Evolutionary conservation across 2,329 filamentous ascomycete species (phyloP).

Genomic region (Talaromyces atroroseus): DNA sequence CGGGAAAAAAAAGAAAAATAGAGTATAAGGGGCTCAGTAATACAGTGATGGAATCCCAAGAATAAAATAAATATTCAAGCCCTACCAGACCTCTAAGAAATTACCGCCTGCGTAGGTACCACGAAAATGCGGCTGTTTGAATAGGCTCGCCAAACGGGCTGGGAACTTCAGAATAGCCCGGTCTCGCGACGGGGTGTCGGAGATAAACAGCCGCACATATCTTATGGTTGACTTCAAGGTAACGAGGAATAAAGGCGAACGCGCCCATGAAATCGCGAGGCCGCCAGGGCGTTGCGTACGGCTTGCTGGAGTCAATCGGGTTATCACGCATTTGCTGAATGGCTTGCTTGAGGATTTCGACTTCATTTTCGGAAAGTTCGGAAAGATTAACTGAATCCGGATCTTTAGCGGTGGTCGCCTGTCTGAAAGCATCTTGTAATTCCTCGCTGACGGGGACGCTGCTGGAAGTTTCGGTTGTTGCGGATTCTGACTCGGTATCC

Average conservation of each 20-base stretch:
- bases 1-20: conserved; percentile 15
- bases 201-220: conserved; percentile 94
- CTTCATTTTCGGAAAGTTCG: conserved; percentile 45
- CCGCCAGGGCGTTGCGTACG: conserved; percentile 86
- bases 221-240: conserved; percentile 96
- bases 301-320: conserved; percentile 68
- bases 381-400: conserved; percentile 33
- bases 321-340: conserved; percentile 66
- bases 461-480: conserved; percentile 16
- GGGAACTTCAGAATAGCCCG: conserved; percentile 74
- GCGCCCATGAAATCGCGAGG: conserved; percentile 81
- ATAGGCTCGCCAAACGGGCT: conserved; percentile 68
- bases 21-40: conserved; percentile 35
- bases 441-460: conserved; percentile 19
- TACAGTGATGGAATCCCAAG: conserved; percentile 23
- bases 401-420: conserved; percentile 22
- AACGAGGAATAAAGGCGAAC: conserved; percentile 91
- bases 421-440: conserved; percentile 30
- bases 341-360: conserved; percentile 48
- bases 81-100: conserved; percentile 12
- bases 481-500: conserved; percentile 3
- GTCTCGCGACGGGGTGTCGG: conserved; percentile 83
- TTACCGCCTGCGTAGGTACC: conserved; percentile 79
- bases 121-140: conserved; percentile 82
- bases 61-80: background rate